Conservation (phyloP, 179 eudicot species). For the Actinidia chinensis region DNA sequence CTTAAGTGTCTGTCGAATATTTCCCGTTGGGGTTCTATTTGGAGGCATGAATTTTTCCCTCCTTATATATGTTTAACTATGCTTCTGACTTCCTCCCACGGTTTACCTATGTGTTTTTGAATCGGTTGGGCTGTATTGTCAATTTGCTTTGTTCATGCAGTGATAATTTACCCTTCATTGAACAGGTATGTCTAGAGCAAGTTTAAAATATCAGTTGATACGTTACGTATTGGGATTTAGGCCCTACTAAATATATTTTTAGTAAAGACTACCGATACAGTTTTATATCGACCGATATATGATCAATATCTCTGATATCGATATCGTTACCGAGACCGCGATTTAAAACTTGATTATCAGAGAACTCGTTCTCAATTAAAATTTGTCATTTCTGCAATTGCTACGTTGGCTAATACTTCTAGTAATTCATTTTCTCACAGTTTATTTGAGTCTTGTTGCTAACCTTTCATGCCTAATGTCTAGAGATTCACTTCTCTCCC, state of each 20-base stretch:
- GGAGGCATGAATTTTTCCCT: neutral
- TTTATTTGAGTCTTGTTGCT: conserved; percentile 58
- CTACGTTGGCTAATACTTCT: conserved; percentile 49
- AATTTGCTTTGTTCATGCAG: conserved; percentile 46
- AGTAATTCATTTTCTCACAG: conserved; percentile 38
- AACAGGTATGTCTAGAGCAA: conserved; percentile 75
- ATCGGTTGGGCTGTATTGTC: conserved; percentile 12
- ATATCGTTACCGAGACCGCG: no score
- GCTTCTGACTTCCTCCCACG: neutral
- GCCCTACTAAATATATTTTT: no score
- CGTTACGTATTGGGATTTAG: no score
- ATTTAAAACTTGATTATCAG: no score
- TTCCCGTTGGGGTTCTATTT: conserved; percentile 7
- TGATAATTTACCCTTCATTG: conserved; percentile 70
- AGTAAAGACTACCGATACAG: no score
- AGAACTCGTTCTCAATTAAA: conserved; percentile 84
- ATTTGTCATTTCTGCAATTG: conserved; percentile 74
- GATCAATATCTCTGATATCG: no score
- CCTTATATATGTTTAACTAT: neutral
- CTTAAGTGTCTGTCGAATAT: neutral
- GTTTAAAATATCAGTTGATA: no score
- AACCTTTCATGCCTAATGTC: neutral
- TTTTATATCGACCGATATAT: no score
- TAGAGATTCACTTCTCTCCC: neutral
- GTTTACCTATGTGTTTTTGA: neutral